Evolutionary conservation across 352 stramenopile genomes (phyloP).

Genomic region (Pythium oligandrum): DNA sequence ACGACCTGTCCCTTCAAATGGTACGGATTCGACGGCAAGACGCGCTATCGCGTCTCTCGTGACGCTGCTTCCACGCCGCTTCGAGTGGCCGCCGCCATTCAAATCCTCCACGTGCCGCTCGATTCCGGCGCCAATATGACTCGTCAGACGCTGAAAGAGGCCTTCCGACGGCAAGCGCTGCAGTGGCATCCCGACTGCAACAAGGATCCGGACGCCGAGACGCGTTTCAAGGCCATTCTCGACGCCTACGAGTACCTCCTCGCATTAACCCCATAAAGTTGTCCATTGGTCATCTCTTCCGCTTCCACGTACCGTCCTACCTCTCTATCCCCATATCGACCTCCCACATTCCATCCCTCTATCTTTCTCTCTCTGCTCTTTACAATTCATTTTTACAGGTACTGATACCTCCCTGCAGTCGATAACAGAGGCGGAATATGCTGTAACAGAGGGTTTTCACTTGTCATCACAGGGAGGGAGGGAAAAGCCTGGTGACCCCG

Average conservation of each 20-base stretch:
- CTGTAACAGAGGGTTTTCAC: slow-evolving; percentile 1
- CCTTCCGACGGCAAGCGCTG: slow-evolving; percentile 69
- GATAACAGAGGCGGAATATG: slow-evolving; percentile 3
- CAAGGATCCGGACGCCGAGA: slow-evolving; percentile 55
- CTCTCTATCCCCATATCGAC: neutral
- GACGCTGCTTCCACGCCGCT: neutral
- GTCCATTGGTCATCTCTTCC: neutral
- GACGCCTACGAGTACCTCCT: slow-evolving; percentile 86
- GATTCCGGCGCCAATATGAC: neutral
- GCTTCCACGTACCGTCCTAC: neutral
- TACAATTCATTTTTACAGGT: too few species aligned
- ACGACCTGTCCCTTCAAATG: slow-evolving; percentile 63
- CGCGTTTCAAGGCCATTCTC: slow-evolving; percentile 84
- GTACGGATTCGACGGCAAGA: slow-evolving; percentile 55
- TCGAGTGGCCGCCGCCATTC: slow-evolving; percentile 10
- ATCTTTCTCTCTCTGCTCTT: too few species aligned
- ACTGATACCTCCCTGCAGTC: neutral
- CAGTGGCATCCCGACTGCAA: slow-evolving; percentile 94
- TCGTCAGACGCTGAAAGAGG: slow-evolving; percentile 36
- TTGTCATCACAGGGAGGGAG: slow-evolving; percentile 3
- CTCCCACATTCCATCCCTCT: too few species aligned
- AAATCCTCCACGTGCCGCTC: slow-evolving; percentile 5
- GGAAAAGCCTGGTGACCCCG: neutral
- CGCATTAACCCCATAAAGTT: slow-evolving; percentile 3
- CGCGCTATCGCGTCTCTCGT: slow-evolving; percentile 19